Percentiles rank a stretch among this genome's conserved stretches.
phyloP scores from a whole-genome alignment of 2,329 filamentous ascomycete species.

The Colletotrichum musicola region DNA sequence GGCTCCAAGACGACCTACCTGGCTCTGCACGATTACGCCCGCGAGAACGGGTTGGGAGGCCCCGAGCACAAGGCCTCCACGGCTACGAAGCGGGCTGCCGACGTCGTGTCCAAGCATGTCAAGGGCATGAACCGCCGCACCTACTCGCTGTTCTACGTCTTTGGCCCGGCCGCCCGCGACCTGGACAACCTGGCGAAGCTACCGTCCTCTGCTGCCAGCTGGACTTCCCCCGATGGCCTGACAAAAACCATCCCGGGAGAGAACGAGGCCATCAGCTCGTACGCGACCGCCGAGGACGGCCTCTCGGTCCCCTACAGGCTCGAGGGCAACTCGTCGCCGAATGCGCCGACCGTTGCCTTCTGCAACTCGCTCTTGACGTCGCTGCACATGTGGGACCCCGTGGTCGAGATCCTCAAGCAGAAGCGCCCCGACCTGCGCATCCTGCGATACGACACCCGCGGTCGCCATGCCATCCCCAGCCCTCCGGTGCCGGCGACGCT shows the following conservation, averaged over 20 bases:
- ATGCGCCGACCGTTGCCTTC: conserved; percentile 80
- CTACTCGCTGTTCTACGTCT: conserved; percentile 83
- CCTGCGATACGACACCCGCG: conserved; percentile 82
- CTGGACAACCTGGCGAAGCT: conserved; percentile 68
- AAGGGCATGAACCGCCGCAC: conserved; percentile 68
- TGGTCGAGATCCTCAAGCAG: conserved; percentile 72
- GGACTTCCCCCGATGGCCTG: conserved; percentile 68
- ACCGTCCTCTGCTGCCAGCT: conserved; percentile 59
- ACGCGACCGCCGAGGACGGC: conserved; percentile 75
- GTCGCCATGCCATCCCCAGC: conserved; percentile 66
- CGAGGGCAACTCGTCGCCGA: conserved; percentile 75
- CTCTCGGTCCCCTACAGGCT: conserved; percentile 79
- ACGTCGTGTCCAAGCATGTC: conserved; percentile 71
- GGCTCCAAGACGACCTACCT: conserved; percentile 64
- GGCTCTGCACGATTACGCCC: conserved; percentile 79
- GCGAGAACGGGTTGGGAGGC: conserved; percentile 75
- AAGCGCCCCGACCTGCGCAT: conserved; percentile 76
- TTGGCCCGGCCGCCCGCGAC: conserved; percentile 80
- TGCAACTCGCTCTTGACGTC: conserved; percentile 85
- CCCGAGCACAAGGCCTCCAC: conserved; percentile 73
- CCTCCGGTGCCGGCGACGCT: conserved; percentile 67
- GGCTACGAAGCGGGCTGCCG: conserved; percentile 70
- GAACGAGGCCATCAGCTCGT: conserved; percentile 73
- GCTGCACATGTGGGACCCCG: conserved; percentile 83
- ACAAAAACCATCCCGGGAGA: conserved; percentile 62